phyloP scores from a whole-genome alignment of 2,329 filamentous ascomycete genomes.

The Pyricularia sp. region DNA sequence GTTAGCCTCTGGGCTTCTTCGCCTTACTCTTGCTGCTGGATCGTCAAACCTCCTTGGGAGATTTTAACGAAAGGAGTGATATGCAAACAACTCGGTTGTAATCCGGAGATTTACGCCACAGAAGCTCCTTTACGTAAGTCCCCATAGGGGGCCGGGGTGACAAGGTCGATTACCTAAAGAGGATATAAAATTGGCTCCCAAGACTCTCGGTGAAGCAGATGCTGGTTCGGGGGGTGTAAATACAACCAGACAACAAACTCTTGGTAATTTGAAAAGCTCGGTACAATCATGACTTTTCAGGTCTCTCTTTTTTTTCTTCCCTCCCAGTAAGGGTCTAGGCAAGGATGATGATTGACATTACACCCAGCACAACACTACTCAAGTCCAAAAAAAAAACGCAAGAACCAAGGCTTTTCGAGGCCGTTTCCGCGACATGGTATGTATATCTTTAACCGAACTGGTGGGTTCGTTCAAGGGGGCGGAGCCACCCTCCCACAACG shows the following conservation, averaged over 20 bases:
- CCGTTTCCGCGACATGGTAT: neutral
- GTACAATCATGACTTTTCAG: neutral
- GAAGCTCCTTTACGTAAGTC: neutral
- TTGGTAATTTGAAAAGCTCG: neutral
- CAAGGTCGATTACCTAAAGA: neutral
- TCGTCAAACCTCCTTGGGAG: too few relatives aligned
- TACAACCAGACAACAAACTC: neutral
- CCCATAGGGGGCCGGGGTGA: neutral
- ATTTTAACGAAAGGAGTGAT: too few relatives aligned
- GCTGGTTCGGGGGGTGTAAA: neutral
- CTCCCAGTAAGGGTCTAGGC: too few relatives aligned
- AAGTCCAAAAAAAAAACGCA: neutral
- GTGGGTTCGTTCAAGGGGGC: neutral
- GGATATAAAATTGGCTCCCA: neutral
- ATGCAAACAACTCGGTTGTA: neutral
- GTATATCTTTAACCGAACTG: neutral
- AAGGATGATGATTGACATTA: neutral
- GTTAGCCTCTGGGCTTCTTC: too few relatives aligned
- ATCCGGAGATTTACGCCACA: neutral
- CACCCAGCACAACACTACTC: neutral
- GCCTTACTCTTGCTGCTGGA: neutral
- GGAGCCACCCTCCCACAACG: neutral
- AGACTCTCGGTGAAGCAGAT: neutral
- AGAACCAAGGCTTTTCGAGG: neutral
- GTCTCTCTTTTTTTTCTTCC: too few relatives aligned